Base-by-base conservation (phyloP, 805 yeast species). In the Spathaspora arborariae region DNA sequence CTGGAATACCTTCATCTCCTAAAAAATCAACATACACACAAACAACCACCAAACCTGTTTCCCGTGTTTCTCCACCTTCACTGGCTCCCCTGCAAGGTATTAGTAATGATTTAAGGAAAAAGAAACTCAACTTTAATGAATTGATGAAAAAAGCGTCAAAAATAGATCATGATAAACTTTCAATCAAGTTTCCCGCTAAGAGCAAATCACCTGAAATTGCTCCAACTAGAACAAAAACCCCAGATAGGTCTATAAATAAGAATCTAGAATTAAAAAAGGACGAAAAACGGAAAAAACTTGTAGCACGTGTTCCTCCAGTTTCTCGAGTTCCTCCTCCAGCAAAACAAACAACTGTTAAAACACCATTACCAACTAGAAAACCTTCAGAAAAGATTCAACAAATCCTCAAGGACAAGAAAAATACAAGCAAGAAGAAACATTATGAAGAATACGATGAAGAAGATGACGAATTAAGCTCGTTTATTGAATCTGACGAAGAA, bases 61-160 rank as follows among this genome's bases (percentile, higher is more conserved):
- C 44, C 5, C 34, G 30, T 15, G 11, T 21, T 15, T 7, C 18
- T n/a, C n/a, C 41, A 36, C 22, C 45, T 18, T 30, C 41, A n/a
- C 10, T 20, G 7, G 44, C 50, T 10, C 24, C 27, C 2, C 44
- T 51, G 5, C 45, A 33, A n/a, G 19, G 13, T 27, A 24, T 45
- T 38, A 30, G n/a, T 30, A 30, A 30, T 30, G 42, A 51, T 51
- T 52, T 41, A 11, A 56, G 68, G 3, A 58, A 56, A 1, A 74
- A 72, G 39, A 78, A 81, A 58, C 62, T 84, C 60, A 79, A 81
- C 15, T 85, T 84, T 58, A 75, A 74, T 46, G 87, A 86, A 39
- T 70, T 85, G 45, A 80, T 85, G 86, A 79, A 79, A 56, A 79
- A 80, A 58, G 94, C 92, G 0, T 76, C 76, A 11, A 64, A 67